Conservation (phyloP, 768 basidiomycete species). For the Mycena leptocephala region DNA sequence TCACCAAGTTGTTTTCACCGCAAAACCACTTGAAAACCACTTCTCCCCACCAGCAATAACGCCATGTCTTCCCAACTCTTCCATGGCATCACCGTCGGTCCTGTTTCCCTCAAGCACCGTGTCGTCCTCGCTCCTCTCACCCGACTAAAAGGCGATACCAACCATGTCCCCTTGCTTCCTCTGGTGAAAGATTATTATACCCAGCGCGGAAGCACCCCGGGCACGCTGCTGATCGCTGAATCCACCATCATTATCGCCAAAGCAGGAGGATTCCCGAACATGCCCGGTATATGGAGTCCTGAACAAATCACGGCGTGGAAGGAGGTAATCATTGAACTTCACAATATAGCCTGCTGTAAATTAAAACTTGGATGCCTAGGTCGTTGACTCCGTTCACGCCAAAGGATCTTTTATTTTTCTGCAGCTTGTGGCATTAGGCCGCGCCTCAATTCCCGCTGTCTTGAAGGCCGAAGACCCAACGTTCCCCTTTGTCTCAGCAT, state of each 20-base stretch:
- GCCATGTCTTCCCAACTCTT: constrained; percentile 13
- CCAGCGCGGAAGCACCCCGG: constrained; percentile 48
- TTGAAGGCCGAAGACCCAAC: constrained; percentile 46
- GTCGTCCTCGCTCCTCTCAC: constrained; percentile 56
- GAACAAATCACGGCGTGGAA: constrained; percentile 65
- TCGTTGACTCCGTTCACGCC: constrained; percentile 65
- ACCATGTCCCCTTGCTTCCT: constrained; percentile 44
- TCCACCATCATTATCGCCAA: constrained; percentile 53
- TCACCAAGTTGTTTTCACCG: too few relatives aligned
- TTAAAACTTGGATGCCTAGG: constrained; percentile 34
- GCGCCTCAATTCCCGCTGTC: constrained; percentile 39
- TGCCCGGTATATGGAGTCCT: constrained; percentile 61
- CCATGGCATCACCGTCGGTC: constrained; percentile 12
- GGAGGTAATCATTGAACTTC: constrained; percentile 36
- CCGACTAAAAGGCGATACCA: constrained; percentile 46
- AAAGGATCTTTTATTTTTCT: constrained; percentile 61
- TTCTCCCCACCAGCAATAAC: neutral
- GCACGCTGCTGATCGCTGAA: constrained; percentile 59
- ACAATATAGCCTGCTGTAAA: neutral
- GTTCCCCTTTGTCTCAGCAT: constrained; percentile 43
- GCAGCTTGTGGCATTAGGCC: constrained; percentile 66
- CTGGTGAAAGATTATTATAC: constrained; percentile 48
- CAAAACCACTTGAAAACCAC: too few relatives aligned
- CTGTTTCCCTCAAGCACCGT: constrained; percentile 42
- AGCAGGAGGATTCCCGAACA: constrained; percentile 41